Conservation (phyloP, 2,329 filamentous ascomycete species). For the Aspergillus sp. region DNA sequence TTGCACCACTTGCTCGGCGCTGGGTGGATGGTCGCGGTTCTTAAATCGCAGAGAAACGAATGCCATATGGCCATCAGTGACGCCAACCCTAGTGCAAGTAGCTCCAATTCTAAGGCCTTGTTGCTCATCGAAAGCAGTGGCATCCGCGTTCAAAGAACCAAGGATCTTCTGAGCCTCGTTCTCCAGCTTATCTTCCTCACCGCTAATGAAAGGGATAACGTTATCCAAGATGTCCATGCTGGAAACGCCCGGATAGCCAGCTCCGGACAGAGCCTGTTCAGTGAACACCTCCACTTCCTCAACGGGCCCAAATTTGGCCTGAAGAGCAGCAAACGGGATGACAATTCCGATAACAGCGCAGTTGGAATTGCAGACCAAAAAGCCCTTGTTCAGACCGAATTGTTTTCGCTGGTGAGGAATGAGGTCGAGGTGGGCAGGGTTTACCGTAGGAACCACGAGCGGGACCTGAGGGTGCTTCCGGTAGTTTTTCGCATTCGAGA, state of each 20-base stretch:
- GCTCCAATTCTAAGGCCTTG: slow-evolving; percentile 73
- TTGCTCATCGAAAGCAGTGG: slow-evolving; percentile 76
- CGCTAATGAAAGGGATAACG: slow-evolving; percentile 87
- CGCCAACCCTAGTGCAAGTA: slow-evolving; percentile 90
- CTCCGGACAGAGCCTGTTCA: slow-evolving; percentile 90
- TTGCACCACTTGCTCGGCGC: slow-evolving; percentile 71
- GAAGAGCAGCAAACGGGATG: slow-evolving; percentile 88
- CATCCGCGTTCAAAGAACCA: slow-evolving; percentile 68
- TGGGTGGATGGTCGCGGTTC: slow-evolving; percentile 68
- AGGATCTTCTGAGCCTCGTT: slow-evolving; percentile 94
- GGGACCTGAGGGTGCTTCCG: slow-evolving; percentile 86
- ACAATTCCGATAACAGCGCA: slow-evolving; percentile 96
- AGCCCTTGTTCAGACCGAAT: slow-evolving; percentile 74
- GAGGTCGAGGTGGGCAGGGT: slow-evolving; percentile 80
- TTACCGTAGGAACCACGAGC: slow-evolving; percentile 92
- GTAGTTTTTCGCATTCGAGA: slow-evolving; percentile 98
- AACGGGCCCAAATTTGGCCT: slow-evolving; percentile 79
- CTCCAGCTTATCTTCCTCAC: slow-evolving; percentile 95
- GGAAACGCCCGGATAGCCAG: slow-evolving; percentile 67
- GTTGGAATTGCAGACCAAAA: slow-evolving; percentile 97
- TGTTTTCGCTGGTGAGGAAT: slow-evolving; percentile 84
- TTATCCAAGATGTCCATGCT: slow-evolving; percentile 97
- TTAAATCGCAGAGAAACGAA: slow-evolving; percentile 86
- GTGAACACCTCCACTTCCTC: slow-evolving; percentile 82
- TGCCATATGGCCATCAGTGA: slow-evolving; percentile 93